phyloP scores from a whole-genome alignment of 108 stramenopile genomes.

The Cyclotella sp. region DNA sequence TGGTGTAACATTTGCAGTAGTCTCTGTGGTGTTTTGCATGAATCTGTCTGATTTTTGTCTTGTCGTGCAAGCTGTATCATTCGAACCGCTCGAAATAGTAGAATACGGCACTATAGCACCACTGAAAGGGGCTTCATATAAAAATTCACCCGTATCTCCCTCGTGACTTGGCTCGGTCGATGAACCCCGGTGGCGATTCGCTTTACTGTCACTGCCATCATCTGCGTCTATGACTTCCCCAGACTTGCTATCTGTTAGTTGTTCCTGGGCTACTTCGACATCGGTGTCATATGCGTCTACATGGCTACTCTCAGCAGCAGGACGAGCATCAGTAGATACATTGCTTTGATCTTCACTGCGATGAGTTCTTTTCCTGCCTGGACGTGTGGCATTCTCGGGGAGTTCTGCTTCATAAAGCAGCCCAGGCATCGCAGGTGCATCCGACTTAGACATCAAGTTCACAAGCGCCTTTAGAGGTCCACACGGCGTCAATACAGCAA shows the following conservation, averaged over 20 bases:
- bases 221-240: neutral
- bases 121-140: neutral
- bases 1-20: neutral
- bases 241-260: neutral
- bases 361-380: conserved; percentile 1
- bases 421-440: conserved; percentile 93
- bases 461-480: conserved; percentile 94
- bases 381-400: conserved; percentile 58
- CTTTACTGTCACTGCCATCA: neutral
- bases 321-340: neutral
- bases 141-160: neutral
- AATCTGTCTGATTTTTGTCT: neutral
- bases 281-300: neutral
- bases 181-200: neutral
- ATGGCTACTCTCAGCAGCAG: neutral
- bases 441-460: conserved; percentile 81
- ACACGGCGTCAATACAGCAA: conserved; percentile 95
- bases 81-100: neutral
- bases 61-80: no score
- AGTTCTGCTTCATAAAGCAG: conserved; percentile 94
- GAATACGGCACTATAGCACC: neutral
- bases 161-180: conserved; percentile 4
- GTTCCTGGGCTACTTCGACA: neutral
- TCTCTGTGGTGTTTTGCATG: neutral
- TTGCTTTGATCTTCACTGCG: neutral